Evolutionary conservation across 805 yeast genomes (phyloP).

Genomic region (Ogataea haglerorum): DNA sequence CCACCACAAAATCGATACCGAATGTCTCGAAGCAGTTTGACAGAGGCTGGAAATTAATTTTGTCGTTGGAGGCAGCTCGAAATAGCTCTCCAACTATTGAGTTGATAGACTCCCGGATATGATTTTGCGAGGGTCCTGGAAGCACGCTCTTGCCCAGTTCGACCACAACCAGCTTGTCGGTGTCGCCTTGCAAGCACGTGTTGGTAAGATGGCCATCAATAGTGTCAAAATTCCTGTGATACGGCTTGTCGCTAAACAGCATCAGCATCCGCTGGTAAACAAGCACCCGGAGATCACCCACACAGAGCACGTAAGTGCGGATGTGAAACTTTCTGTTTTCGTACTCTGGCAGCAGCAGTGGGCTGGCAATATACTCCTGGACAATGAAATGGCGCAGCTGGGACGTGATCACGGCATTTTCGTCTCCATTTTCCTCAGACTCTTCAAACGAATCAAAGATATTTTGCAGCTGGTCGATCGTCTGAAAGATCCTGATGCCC

Average conservation of each 20-base stretch:
- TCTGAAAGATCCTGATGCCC: slow-evolving; percentile 81
- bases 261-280: slow-evolving; percentile 81
- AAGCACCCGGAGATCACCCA: slow-evolving; percentile 70
- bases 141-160: slow-evolving; percentile 57
- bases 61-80: slow-evolving; percentile 80
- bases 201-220: slow-evolving; percentile 85
- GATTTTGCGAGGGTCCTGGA: slow-evolving; percentile 31
- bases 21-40: slow-evolving; percentile 79
- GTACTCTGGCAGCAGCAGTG: slow-evolving; percentile 61
- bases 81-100: slow-evolving; percentile 66
- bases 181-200: slow-evolving; percentile 73
- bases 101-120: slow-evolving; percentile 54
- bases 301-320: slow-evolving; percentile 75
- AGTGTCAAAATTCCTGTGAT: slow-evolving; percentile 36
- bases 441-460: slow-evolving; percentile 87
- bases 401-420: slow-evolving; percentile 72
- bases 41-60: slow-evolving; percentile 79
- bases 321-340: slow-evolving; percentile 80
- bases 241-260: slow-evolving; percentile 66
- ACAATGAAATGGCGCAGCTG: slow-evolving; percentile 89
- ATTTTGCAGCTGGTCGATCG: slow-evolving; percentile 73
- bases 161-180: slow-evolving; percentile 44
- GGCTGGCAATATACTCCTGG: slow-evolving; percentile 72
- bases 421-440: slow-evolving; percentile 54
- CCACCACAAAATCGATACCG: slow-evolving; percentile 86